These are phyloP conservation scores for Dorcoceras hygrometricum DNA, from an alignment of 257 asterid species.

Conservation along the genomic window DNA sequence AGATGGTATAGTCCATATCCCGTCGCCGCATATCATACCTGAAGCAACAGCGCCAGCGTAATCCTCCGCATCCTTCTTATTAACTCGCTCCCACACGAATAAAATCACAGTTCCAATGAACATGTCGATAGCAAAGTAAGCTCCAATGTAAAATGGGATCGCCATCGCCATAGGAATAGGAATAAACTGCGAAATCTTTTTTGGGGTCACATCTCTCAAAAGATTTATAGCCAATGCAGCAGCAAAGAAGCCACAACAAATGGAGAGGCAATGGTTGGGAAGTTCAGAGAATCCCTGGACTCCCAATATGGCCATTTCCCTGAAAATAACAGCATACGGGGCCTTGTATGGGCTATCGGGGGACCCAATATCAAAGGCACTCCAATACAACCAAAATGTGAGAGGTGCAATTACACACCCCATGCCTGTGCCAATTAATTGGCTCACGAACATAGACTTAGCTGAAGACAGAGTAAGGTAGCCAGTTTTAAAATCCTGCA, in stretches of 20 bases:
- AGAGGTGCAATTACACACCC: slow-evolving; percentile 93
- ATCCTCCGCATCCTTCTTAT: slow-evolving; percentile 70
- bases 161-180: slow-evolving; percentile 99
- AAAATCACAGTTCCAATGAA: slow-evolving; percentile 81
- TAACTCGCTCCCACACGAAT: slow-evolving; percentile 77
- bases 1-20: slow-evolving; percentile 95
- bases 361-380: slow-evolving; percentile 81
- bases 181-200: slow-evolving; percentile 54
- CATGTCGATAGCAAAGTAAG: slow-evolving; percentile 95
- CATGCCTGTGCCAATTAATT: slow-evolving; percentile 88
- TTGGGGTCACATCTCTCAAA: slow-evolving; percentile 60
- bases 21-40: slow-evolving; percentile 91
- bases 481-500: slow-evolving; percentile 95
- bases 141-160: slow-evolving; percentile 88
- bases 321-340: slow-evolving; percentile 79
- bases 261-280: slow-evolving; percentile 80
- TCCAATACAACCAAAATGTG: slow-evolving; percentile 95
- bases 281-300: slow-evolving; percentile 89
- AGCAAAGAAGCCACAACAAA: slow-evolving; percentile 68
- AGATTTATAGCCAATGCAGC: slow-evolving; percentile 72
- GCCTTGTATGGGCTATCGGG: slow-evolving; percentile 97
- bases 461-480: slow-evolving; percentile 90
- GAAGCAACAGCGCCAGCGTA: slow-evolving; percentile 90
- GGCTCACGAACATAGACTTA: slow-evolving; percentile 92
- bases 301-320: slow-evolving; percentile 96